Percentiles rank a stretch among this genome's conserved stretches.
These are phyloP conservation scores for Nannochloris sp. DNA, from an alignment of 139 green algal genomes.

Conservation along the genomic window DNA sequence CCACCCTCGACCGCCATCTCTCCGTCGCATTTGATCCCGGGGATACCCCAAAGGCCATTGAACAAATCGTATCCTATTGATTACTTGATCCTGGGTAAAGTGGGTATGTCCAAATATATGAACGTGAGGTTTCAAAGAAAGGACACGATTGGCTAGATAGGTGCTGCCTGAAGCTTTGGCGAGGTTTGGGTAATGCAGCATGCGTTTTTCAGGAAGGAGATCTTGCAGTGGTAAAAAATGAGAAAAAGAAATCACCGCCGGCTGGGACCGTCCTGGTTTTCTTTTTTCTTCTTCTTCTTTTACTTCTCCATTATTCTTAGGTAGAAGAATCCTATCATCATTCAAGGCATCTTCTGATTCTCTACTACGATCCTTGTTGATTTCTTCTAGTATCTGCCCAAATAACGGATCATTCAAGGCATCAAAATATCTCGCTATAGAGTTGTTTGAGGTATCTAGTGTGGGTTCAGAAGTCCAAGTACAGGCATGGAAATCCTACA, in stretches of 20 bases:
- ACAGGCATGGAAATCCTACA: constrained; percentile 47
- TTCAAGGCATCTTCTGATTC: neutral
- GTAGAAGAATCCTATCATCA: too few species aligned
- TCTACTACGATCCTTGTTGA: constrained; percentile 2
- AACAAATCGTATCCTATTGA: constrained; percentile 41
- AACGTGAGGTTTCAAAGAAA: constrained; percentile 25
- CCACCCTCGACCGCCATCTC: constrained; percentile 19
- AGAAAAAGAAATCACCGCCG: constrained; percentile 39
- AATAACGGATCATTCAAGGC: constrained; percentile 36
- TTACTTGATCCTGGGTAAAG: constrained; percentile 48
- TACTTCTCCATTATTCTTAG: too few species aligned
- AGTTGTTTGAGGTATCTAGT: constrained; percentile 12
- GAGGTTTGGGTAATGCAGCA: constrained; percentile 59
- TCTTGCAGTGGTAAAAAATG: constrained; percentile 52
- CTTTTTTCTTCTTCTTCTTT: neutral
- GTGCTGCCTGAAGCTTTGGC: constrained; percentile 57
- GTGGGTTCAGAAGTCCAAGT: constrained; percentile 18
- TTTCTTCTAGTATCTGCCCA: constrained; percentile 1
- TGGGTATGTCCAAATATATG: constrained; percentile 75
- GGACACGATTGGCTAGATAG: constrained; percentile 36
- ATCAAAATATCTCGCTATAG: constrained; percentile 41
- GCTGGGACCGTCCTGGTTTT: neutral
- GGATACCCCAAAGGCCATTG: constrained; percentile 50
- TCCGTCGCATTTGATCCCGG: constrained; percentile 18
- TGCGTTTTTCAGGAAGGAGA: constrained; percentile 65